Percentiles rank a stretch among this genome's conserved stretches.
These are phyloP conservation scores for Ophiostoma pallidulum DNA, from an alignment of 2,329 filamentous ascomycete genomes.

Conservation along the genomic window DNA sequence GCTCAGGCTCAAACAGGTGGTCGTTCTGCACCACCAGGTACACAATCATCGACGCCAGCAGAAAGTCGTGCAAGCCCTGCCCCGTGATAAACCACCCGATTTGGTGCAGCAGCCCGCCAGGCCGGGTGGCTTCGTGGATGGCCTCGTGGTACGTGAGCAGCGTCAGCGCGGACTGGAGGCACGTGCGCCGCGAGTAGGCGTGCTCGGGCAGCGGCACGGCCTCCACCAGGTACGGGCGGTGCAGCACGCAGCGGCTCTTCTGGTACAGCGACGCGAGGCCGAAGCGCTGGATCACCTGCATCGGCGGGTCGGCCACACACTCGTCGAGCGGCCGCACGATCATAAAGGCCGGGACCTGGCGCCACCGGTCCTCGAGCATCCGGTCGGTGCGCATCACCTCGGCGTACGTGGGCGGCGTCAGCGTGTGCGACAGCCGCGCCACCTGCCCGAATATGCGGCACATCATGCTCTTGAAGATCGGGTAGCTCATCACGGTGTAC, in stretches of 20 bases:
- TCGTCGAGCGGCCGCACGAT: conserved; percentile 38
- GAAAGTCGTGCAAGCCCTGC: conserved; percentile 50
- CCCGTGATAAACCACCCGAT: conserved; percentile 50
- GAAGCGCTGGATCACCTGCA: conserved; percentile 42
- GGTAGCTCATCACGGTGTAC: conserved; percentile 49
- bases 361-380: conserved; percentile 36
- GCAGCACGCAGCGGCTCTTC: conserved; percentile 46
- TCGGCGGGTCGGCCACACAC: conserved; percentile 38
- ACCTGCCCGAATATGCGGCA: conserved; percentile 41
- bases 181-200: conserved; percentile 42
- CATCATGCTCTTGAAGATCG: conserved; percentile 41
- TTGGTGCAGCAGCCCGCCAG: conserved; percentile 42
- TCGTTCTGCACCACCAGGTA: conserved; percentile 42
- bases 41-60: conserved; percentile 52
- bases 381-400: conserved; percentile 41
- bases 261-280: conserved; percentile 43
- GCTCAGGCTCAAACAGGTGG: conserved; percentile 16
- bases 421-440: conserved; percentile 38
- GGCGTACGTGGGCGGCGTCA: conserved; percentile 37
- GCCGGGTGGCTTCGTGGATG: conserved; percentile 40
- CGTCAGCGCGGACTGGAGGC: conserved; percentile 38
- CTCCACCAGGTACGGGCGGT: conserved; percentile 43
- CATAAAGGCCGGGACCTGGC: conserved; percentile 38
- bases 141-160: conserved; percentile 39
- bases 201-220: conserved; percentile 33